Conservation (phyloP, 2,329 filamentous ascomycete species). For the Cladosporium sp. region DNA sequence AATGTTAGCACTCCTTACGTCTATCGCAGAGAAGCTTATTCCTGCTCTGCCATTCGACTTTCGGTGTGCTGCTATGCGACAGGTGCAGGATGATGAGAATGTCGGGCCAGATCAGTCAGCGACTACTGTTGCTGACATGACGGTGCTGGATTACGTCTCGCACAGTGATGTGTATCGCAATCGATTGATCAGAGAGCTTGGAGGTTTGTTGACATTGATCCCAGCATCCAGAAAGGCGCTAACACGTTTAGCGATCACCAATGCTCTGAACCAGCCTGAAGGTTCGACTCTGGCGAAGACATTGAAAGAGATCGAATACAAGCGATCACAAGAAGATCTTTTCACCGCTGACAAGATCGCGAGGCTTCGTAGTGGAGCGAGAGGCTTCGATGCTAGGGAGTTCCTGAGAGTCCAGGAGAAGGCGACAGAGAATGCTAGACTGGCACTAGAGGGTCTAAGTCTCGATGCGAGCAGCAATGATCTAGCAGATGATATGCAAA, state of each 20-base stretch:
- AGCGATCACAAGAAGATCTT: constrained; percentile 17
- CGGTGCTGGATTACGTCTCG: constrained; percentile 24
- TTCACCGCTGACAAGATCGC: constrained; percentile 53
- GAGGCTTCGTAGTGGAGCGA: constrained; percentile 66
- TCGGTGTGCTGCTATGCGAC: constrained; percentile 11
- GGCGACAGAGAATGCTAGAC: constrained; percentile 46
- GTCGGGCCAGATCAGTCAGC: constrained; percentile 12
- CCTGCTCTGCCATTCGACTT: constrained; percentile 13
- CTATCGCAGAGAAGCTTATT: constrained; percentile 10
- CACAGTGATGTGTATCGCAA: constrained; percentile 22
- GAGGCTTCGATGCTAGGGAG: constrained; percentile 73
- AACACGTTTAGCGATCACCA: not conserved
- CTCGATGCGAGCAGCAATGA: constrained; percentile 46
- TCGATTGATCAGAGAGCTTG: constrained; percentile 17
- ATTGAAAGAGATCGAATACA: constrained; percentile 10
- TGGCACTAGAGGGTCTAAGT: constrained; percentile 35
- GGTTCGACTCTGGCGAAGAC: not conserved
- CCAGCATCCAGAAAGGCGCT: not conserved
- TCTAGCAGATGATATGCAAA: constrained; percentile 63
- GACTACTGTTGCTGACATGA: constrained; percentile 10
- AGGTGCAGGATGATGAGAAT: not conserved
- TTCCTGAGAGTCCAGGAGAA: constrained; percentile 66
- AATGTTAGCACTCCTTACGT: constrained; percentile 59
- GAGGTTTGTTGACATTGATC: constrained; percentile 14
- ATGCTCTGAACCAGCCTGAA: constrained; percentile 3